Conservation (phyloP, 768 basidiomycete species). For the Podaxis sp. region DNA sequence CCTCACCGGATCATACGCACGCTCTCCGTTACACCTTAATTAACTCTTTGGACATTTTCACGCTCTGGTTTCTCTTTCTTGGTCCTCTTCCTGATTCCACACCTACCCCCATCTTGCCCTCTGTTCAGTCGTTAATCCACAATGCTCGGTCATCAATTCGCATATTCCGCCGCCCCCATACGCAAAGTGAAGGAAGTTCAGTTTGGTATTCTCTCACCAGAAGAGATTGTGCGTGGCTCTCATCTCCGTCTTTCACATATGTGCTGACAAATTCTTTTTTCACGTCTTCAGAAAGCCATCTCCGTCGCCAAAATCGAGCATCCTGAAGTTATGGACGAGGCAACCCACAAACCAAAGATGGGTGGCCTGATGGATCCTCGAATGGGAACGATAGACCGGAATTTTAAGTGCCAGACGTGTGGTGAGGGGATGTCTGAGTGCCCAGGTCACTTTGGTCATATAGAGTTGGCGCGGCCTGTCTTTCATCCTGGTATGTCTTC, state of each 20-base stretch:
- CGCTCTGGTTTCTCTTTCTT: slow-evolving; percentile 19
- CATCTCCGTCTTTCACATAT: neutral
- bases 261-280: slow-evolving; percentile 20
- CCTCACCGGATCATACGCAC: slow-evolving; percentile 22
- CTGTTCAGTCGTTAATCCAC: slow-evolving; percentile 22
- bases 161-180: slow-evolving; percentile 90
- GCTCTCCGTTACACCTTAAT: slow-evolving; percentile 27
- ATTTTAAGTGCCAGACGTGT: slow-evolving; percentile 99
- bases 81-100: slow-evolving; percentile 11
- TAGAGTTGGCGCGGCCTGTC: slow-evolving; percentile 95
- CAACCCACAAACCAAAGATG: slow-evolving; percentile 83
- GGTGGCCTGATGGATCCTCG: slow-evolving; percentile 97
- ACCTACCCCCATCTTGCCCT: slow-evolving; percentile 15
- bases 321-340: slow-evolving; percentile 98
- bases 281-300: slow-evolving; percentile 82
- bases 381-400: slow-evolving; percentile 96
- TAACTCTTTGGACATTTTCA: slow-evolving; percentile 28
- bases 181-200: slow-evolving; percentile 97
- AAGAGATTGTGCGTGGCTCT: slow-evolving; percentile 83
- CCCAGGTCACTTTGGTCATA: slow-evolving; percentile 98
- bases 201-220: slow-evolving; percentile 97
- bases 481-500: slow-evolving; percentile 84
- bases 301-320: slow-evolving; percentile 98
- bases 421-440: slow-evolving; percentile 99
- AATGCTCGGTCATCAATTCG: slow-evolving; percentile 90